Conservation (phyloP, 305 asterid genomes). For the Fraxinus platypoda region DNA sequence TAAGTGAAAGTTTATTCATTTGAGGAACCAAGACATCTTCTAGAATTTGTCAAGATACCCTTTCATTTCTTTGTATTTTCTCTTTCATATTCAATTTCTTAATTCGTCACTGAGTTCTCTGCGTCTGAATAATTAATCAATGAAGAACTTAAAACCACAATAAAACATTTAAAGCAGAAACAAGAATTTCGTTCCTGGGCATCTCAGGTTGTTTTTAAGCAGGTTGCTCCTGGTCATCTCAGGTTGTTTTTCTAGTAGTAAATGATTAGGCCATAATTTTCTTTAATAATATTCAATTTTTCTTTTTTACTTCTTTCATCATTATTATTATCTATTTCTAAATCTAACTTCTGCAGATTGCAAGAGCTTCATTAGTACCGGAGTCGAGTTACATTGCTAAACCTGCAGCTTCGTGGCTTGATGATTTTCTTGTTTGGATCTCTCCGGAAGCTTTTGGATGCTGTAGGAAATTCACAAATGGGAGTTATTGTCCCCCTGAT, state of each 20-base stretch:
- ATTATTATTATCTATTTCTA: constrained; percentile 21
- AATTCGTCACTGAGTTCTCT: no score
- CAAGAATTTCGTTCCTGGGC: not conserved
- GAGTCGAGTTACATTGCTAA: constrained; percentile 92
- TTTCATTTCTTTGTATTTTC: not conserved
- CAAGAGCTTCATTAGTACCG: constrained; percentile 82
- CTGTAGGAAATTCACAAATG: constrained; percentile 87
- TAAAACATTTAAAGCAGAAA: not conserved
- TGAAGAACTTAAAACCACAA: not conserved
- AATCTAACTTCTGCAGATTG: constrained; percentile 41
- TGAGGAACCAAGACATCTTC: not conserved
- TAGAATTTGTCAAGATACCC: not conserved
- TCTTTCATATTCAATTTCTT: no score
- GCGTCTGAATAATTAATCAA: not conserved
- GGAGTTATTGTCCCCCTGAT: constrained; percentile 84
- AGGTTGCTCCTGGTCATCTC: not conserved
- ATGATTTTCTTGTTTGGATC: constrained; percentile 26
- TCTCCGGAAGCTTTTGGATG: constrained; percentile 98
- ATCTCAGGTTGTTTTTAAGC: no score
- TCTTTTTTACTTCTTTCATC: not conserved
- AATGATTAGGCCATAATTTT: not conserved
- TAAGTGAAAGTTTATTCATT: not conserved
- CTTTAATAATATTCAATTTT: not conserved
- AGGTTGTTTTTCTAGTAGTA: not conserved
- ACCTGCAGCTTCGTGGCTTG: constrained; percentile 99